Conservation (phyloP, 2,329 filamentous ascomycete genomes). For the Microsporum ferrugineum region DNA sequence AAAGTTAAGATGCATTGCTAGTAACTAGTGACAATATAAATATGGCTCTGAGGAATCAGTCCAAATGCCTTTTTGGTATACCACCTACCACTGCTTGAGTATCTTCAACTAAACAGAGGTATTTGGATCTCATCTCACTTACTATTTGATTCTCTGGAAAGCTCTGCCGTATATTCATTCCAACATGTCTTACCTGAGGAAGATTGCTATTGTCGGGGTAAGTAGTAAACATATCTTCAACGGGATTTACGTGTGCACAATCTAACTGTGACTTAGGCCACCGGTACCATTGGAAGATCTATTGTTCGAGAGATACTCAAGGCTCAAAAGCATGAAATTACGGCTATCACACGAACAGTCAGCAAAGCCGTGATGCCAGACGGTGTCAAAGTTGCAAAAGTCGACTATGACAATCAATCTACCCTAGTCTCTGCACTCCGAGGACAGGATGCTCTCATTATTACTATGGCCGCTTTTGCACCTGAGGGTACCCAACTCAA, state of each 20-base stretch:
- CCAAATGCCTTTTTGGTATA: background rate
- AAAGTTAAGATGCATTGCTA: background rate
- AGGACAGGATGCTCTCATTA: constrained; percentile 48
- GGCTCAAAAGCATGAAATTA: constrained; percentile 42
- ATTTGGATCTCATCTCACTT: background rate
- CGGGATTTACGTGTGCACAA: background rate
- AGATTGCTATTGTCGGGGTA: constrained; percentile 2
- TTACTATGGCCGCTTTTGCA: constrained; percentile 40
- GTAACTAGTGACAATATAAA: background rate
- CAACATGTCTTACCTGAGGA: background rate
- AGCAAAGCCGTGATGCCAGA: constrained; percentile 35
- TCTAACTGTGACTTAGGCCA: constrained; percentile 20
- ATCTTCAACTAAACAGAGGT: background rate
- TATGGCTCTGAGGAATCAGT: background rate
- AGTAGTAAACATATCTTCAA: background rate
- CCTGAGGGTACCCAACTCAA: constrained; percentile 37
- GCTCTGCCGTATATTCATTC: background rate
- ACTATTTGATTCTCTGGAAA: background rate
- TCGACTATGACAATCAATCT: constrained; percentile 41
- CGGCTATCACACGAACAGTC: constrained; percentile 39
- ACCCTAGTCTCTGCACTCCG: constrained; percentile 41
- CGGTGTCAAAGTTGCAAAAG: constrained; percentile 32
- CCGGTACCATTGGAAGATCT: constrained; percentile 24
- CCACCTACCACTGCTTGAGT: background rate
- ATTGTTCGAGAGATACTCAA: constrained; percentile 31